Conservation (phyloP, 73 alveolate genomes). For the Diophrys appendiculata region DNA sequence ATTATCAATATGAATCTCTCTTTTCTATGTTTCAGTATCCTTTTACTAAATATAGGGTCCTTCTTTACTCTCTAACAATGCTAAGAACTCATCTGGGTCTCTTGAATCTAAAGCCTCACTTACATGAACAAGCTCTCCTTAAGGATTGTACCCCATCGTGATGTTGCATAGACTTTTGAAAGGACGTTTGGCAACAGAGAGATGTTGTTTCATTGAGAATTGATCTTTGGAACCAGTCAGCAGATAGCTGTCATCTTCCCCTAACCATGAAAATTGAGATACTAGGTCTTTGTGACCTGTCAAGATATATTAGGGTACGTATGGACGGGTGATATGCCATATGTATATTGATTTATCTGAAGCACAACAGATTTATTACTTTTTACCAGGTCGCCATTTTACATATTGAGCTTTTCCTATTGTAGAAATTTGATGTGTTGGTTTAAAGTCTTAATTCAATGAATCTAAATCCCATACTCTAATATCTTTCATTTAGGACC, state of each 20-base stretch:
- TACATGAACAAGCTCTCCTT: no score
- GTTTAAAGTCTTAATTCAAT: background rate
- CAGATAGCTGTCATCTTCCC: background rate
- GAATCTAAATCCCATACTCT: constrained; percentile 31
- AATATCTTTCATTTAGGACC: constrained; percentile 25
- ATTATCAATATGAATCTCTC: no score
- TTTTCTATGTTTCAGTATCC: no score
- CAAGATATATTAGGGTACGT: background rate
- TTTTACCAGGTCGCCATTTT: constrained; percentile 16
- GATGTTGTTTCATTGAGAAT: background rate
- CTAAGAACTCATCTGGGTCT: no score
- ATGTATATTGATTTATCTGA: background rate
- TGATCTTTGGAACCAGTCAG: background rate
- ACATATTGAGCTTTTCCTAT: constrained; percentile 20
- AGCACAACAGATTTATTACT: constrained; percentile 12
- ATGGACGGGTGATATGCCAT: constrained; percentile 3
- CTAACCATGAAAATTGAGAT: constrained; percentile 1
- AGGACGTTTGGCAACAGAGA: background rate
- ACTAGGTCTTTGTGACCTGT: constrained; percentile 2
- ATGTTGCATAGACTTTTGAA: background rate
- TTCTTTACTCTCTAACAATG: no score
- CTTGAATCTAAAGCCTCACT: background rate
- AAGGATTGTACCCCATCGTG: no score
- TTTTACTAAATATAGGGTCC: no score
- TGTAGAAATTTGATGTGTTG: constrained; percentile 1